Base-by-base conservation (phyloP, 2,329 filamentous ascomycete genomes). In the Colletotrichum simmondsii region DNA sequence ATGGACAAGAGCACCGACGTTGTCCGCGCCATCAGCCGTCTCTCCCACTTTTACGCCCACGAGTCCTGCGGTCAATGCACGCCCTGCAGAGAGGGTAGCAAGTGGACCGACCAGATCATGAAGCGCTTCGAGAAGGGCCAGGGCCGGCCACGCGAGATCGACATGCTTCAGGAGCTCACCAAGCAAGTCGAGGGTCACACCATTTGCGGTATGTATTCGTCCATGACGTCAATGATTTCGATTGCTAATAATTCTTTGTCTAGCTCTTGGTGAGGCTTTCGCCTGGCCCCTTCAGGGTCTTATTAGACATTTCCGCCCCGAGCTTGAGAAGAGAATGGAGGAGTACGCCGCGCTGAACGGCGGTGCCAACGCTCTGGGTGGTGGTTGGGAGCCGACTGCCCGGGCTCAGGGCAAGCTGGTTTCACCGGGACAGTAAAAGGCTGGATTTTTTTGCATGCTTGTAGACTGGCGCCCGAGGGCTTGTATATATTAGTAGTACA, bases 21-120 rank as follows among this genome's bases (percentile, higher is more conserved):
- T 65, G 95, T 99, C 77, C 93, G 96, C 76, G 94, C 95, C 81
- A 98, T 99, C 81, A 92, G 94, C 76, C 93, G 97, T 78, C 91
- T 99, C 78, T 94, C 94, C 79, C 94, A 96, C 83, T 99, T 99
- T 88, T 99, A 99, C 89, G 94, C 95, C 85, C 97, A 99, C 87
- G 97, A 99, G 88, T 95, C 92, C 77, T 99, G 97, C 84, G 97
- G 97, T 73, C 97, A 99, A 87, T 99, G 97, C 88, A 99, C 97
- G 71, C 97, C 97, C n/a, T 99, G 97, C 90, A 94, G 97, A 82
- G 97, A 99, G 87, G 97, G 97, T 77, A 97, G 93, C 88, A 98
- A 97, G 88, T 99, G 97, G 97, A 98, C 96, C 12, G 94, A 97
- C 85, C 95, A 99, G 88, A 98, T 99, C 84, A 98, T 99, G 97